Evolutionary conservation across 768 basidiomycete genomes (phyloP), one percentile per base, ranked within the genome.

Genomic region (Termitomyces sp.): DNA sequence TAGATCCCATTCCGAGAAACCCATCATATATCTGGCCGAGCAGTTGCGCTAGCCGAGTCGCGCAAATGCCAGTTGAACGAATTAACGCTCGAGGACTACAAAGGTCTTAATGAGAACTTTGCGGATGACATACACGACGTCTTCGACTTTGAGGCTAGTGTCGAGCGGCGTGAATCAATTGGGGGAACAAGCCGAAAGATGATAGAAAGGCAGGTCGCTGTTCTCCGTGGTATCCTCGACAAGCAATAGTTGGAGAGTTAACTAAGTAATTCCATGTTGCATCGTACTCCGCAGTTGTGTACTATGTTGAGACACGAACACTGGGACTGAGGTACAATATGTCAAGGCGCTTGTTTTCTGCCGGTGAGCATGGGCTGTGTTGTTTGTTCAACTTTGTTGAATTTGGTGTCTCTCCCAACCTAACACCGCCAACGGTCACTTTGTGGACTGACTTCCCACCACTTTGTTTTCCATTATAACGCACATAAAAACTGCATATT

Each of bases 1-100:
- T 65, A 97, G 95, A 91, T 95, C 43, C 97, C 97, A 8, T 98
- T 99, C 85, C 88, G 97, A 44, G 94, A 98, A 74, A 99, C 97
- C 1, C 97, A 99, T 70, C 97, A 99, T 71, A 86, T 99, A 64
- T 98, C 97, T 4, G 97, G 97, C 4, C 88, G 93, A 14, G 95
- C 96, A 20, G 96, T 99, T 46, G 95, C 96, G 1, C 80, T 98
- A 39, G 96, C 96, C 0, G 97, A 99, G 71, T 77, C 87, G 43
- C 83, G 85, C 34, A 80, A 82, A 59, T 88, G 89, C 65, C 89
- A 92, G 66, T 79, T 99, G 42, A 87, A 92, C 61, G 85, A 91
- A 51, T 81, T 99, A 60, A 80, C 86, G 1, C 77, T 95, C 50
- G 75, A 85, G 36, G 93, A 99, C 72, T 95, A 85, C 77, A 84